Evolutionary conservation across 257 asterid species (phyloP).

Genomic region (Petunia secreta): DNA sequence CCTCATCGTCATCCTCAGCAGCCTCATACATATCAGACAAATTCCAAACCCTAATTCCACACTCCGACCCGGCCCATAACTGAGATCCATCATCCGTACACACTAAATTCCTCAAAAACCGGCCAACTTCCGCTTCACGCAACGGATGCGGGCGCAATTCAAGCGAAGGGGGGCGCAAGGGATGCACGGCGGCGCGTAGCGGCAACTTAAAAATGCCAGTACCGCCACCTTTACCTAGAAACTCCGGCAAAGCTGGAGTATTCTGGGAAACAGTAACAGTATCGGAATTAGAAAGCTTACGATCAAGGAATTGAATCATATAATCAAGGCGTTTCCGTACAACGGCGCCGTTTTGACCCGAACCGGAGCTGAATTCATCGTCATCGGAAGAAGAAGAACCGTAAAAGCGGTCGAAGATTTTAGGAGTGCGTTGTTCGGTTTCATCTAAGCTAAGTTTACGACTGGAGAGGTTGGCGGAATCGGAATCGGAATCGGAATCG

Average conservation of each 20-base stretch:
- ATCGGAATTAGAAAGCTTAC: conserved; percentile 58
- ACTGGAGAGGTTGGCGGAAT: conserved; percentile 39
- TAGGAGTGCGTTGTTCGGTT: conserved; percentile 53
- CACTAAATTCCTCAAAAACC: conserved; percentile 66
- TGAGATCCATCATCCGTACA: conserved; percentile 68
- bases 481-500: conserved; percentile 25
- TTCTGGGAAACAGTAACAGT: conserved; percentile 33
- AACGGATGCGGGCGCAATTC: conserved; percentile 91
- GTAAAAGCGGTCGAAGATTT: conserved; percentile 82
- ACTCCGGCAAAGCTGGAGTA: conserved; percentile 67
- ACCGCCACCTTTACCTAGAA: conserved; percentile 64
- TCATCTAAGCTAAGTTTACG: conserved; percentile 47
- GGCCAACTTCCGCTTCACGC: conserved; percentile 75
- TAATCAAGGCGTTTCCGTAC: conserved; percentile 74
- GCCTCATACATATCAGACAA: conserved; percentile 63
- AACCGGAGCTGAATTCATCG: conserved; percentile 45
- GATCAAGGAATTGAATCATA: conserved; percentile 86
- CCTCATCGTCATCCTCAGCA: conserved; percentile 39
- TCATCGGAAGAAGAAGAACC: conserved; percentile 65
- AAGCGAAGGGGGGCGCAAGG: conserved; percentile 74
- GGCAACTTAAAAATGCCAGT: conserved; percentile 70
- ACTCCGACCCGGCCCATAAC: conserved; percentile 94
- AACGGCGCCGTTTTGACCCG: conserved; percentile 49
- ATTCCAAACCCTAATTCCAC: conserved; percentile 81
- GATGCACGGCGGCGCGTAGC: conserved; percentile 64